Evolutionary conservation across 139 green algal genomes (phyloP).

Genomic region (Haematococcus sp.): DNA sequence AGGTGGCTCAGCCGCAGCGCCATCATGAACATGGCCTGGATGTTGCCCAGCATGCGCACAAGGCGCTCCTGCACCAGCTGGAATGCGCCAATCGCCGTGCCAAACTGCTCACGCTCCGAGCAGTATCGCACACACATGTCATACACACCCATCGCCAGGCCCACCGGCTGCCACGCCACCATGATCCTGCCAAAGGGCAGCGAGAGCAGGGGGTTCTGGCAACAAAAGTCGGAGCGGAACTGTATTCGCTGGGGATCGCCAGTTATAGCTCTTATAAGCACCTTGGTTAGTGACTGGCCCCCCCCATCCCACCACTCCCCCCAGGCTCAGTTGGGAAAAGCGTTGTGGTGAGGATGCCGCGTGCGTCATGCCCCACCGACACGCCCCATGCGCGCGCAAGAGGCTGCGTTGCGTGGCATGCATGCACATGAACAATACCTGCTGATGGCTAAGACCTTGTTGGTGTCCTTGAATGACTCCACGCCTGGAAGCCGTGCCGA

Average conservation of each 20-base stretch:
- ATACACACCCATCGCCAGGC: conserved; percentile 86
- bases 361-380: no score
- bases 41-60: conserved; percentile 81
- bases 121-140: conserved; percentile 75
- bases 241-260: no score
- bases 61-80: conserved; percentile 90
- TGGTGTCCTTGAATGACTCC: conserved; percentile 67
- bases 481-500: conserved; percentile 79
- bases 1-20: conserved; percentile 79
- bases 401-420: no score
- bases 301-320: no score
- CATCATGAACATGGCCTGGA: conserved; percentile 80
- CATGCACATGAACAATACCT: no score
- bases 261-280: no score
- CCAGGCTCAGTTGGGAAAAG: neutral
- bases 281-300: no score
- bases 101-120: conserved; percentile 85
- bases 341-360: no score
- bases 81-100: conserved; percentile 73
- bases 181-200: conserved; percentile 72
- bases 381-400: no score
- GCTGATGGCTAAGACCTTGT: conserved; percentile 52
- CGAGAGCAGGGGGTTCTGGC: no score
- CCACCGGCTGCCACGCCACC: conserved; percentile 94
- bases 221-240: no score